Evolutionary conservation across 2,329 filamentous ascomycete genomes (phyloP).

Genomic region (Sphaceloma murrayae): DNA sequence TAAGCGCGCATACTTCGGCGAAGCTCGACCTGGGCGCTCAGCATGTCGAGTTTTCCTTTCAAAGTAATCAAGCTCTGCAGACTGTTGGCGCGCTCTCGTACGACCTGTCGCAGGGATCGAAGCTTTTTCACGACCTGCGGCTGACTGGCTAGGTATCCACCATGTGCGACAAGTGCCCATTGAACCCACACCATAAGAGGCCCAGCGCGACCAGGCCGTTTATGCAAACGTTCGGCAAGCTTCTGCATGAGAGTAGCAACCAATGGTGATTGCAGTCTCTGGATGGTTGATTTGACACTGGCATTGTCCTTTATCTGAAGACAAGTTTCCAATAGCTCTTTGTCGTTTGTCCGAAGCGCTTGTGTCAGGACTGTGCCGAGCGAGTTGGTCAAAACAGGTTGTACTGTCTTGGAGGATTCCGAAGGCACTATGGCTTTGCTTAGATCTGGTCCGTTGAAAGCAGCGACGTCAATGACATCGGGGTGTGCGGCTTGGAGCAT

Average conservation of each 20-base stretch:
- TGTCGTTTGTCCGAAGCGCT: constrained; percentile 85
- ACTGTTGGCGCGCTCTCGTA: constrained; percentile 75
- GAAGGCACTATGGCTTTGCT: constrained; percentile 37
- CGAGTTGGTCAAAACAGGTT: constrained; percentile 63
- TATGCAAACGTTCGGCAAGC: constrained; percentile 77
- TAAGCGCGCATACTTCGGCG: constrained; percentile 55
- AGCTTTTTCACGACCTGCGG: constrained; percentile 73
- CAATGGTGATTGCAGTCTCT: constrained; percentile 76
- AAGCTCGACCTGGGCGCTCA: constrained; percentile 79
- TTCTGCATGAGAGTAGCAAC: constrained; percentile 71
- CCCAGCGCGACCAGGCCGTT: constrained; percentile 78
- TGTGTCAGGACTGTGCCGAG: constrained; percentile 89
- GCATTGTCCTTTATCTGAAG: constrained; percentile 67
- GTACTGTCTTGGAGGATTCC: constrained; percentile 40
- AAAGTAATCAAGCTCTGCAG: constrained; percentile 74
- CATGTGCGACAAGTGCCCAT: constrained; percentile 86
- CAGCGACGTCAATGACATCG: constrained; percentile 66
- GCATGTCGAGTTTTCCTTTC: constrained; percentile 91
- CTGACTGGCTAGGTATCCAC: constrained; percentile 79
- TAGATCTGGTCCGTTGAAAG: constrained; percentile 37
- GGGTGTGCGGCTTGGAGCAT: constrained; percentile 60
- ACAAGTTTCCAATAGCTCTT: constrained; percentile 81
- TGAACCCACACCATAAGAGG: constrained; percentile 92
- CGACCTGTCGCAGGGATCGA: constrained; percentile 69
- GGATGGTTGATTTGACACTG: constrained; percentile 79